phyloP scores from a whole-genome alignment of 1,284 basidiomycete genomes.

The Coriolopsis trogii region DNA sequence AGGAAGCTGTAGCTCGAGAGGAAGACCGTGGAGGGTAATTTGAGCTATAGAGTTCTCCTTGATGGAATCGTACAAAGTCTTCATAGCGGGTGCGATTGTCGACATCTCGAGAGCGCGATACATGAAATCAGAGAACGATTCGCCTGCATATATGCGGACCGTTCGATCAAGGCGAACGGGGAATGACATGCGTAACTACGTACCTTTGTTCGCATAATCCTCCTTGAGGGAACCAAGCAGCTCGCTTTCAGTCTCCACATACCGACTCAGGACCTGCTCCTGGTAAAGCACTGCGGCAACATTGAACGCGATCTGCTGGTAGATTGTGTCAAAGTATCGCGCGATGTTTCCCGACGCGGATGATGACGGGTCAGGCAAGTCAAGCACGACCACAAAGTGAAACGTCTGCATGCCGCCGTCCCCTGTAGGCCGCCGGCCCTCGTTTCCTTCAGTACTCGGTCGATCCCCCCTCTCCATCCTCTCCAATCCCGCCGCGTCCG shows the following conservation, averaged over 20 bases:
- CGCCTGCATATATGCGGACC: conserved; percentile 40
- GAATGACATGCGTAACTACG: neutral
- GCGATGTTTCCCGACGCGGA: conserved; percentile 74
- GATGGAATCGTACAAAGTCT: conserved; percentile 73
- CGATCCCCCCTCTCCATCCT: conserved; percentile 12
- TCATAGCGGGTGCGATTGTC: conserved; percentile 76
- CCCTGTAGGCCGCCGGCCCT: conserved; percentile 6
- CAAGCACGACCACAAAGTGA: conserved; percentile 87
- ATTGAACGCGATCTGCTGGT: conserved; percentile 86
- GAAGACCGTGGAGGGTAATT: conserved; percentile 73
- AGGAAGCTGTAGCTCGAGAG: conserved; percentile 82
- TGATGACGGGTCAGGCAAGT: conserved; percentile 87
- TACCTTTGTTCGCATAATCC: conserved; percentile 63
- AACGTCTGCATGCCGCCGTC: conserved; percentile 76
- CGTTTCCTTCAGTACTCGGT: neutral
- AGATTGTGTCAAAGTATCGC: conserved; percentile 83
- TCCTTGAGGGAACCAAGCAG: conserved; percentile 71
- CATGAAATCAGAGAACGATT: conserved; percentile 57
- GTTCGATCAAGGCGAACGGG: neutral
- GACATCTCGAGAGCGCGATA: conserved; percentile 64
- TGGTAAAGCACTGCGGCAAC: conserved; percentile 88
- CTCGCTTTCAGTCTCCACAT: conserved; percentile 80
- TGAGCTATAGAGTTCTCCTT: conserved; percentile 74
- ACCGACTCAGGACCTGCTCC: conserved; percentile 83
- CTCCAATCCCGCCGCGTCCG: conserved; percentile 12